These are phyloP conservation scores for Mangifera indica DNA, from an alignment of 345 rosid genomes.

Conservation along the genomic window DNA sequence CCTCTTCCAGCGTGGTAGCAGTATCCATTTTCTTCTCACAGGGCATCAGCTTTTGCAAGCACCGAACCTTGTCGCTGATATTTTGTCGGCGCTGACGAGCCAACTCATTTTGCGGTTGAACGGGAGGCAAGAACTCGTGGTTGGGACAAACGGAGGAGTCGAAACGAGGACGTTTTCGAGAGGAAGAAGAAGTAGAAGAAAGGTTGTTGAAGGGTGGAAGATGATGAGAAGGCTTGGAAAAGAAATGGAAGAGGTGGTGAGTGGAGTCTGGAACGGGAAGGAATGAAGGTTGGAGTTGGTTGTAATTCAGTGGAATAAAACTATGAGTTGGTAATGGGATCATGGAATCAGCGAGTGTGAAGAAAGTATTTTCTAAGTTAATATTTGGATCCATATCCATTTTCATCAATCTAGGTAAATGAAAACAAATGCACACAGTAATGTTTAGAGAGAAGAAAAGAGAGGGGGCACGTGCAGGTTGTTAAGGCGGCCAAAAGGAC, in stretches of 20 bases:
- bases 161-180: conserved; percentile 11
- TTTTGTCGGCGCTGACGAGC: conserved; percentile 26
- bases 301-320: not conserved
- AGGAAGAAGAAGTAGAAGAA: not conserved
- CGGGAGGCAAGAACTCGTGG: not conserved
- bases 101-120: not conserved
- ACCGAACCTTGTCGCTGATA: conserved; percentile 46
- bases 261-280: not conserved
- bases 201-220: not conserved
- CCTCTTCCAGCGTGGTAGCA: conserved; percentile 52
- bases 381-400: conserved; percentile 13
- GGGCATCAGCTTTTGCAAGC: conserved; percentile 61
- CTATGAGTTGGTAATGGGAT: not conserved
- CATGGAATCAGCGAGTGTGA: not conserved
- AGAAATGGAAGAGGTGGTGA: conserved; percentile 13
- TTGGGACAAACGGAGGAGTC: conserved; percentile 1
- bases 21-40: conserved; percentile 53
- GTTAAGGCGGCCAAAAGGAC: conserved; percentile 26
- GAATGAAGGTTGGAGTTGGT: not conserved
- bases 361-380: not conserved
- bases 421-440: no score
- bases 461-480: conserved; percentile 35
- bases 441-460: no score
- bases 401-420: no score
- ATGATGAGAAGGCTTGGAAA: not conserved